A percentile compares a stretch with the other conserved stretches of the same genome.
These are phyloP conservation scores for Saccharum officinarum DNA, from an alignment of 176 grass and related monocot species.

Conservation along the genomic window DNA sequence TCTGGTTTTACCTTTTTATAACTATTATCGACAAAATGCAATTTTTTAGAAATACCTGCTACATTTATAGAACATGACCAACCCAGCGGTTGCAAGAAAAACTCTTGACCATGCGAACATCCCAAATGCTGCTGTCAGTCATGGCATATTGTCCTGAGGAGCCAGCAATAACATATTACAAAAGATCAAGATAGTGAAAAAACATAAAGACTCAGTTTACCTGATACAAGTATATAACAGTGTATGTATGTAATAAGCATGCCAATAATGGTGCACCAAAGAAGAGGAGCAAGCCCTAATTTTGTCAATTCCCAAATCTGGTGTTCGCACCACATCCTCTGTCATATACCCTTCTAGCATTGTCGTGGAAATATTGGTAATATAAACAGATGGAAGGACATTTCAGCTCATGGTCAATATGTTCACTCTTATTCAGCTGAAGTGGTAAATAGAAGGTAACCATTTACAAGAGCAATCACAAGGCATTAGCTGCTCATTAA, in stretches of 20 bases:
- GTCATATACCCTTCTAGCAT: constrained; percentile 91
- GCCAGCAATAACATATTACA: constrained; percentile 8
- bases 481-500: constrained; percentile 11
- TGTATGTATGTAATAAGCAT: constrained; percentile 35
- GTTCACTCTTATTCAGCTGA: background rate
- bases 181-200: constrained; percentile 10
- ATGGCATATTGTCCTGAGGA: constrained; percentile 63
- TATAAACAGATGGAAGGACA: background rate
- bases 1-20: constrained; percentile 18
- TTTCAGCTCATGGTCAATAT: constrained; percentile 15
- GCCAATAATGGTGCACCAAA: no score
- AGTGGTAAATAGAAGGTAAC: background rate
- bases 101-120: constrained; percentile 90
- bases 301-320: constrained; percentile 61
- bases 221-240: constrained; percentile 67
- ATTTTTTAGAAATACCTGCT: constrained; percentile 65
- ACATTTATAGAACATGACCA: constrained; percentile 97
- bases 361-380: constrained; percentile 60
- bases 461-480: constrained; percentile 8
- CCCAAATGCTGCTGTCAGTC: constrained; percentile 58
- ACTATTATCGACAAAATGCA: background rate
- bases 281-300: constrained; percentile 88
- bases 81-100: constrained; percentile 74
- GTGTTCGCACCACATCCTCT: constrained; percentile 68
- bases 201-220: constrained; percentile 44